These are phyloP conservation scores for Daucus carota DNA, from an alignment of 129 eudicot genomes.

Conservation along the genomic window DNA sequence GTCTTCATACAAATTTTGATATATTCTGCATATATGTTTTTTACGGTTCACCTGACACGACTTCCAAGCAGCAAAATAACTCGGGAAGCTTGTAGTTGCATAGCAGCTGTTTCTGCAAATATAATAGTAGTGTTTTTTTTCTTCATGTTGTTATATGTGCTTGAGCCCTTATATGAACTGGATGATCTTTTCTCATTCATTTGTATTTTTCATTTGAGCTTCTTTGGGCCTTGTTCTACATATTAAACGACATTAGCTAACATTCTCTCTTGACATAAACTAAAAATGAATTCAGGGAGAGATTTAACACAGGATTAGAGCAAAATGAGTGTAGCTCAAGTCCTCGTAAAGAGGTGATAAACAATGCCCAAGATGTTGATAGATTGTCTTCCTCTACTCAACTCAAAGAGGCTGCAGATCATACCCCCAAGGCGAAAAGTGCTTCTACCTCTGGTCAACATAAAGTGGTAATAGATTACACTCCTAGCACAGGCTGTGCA, in stretches of 20 bases:
- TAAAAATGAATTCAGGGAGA: slow-evolving; percentile 38
- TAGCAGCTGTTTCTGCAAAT: not conserved
- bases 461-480: not conserved
- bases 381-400: slow-evolving; percentile 11
- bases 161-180: not conserved
- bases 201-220: not conserved
- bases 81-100: not conserved
- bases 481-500: too few species aligned
- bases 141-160: not conserved
- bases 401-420: slow-evolving; percentile 10
- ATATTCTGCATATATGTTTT: not conserved
- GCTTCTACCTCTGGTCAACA: not conserved
- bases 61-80: not conserved
- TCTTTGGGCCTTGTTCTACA: not conserved
- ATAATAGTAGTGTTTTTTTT: not conserved
- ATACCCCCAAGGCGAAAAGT: not conserved
- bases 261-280: not conserved
- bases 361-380: not conserved
- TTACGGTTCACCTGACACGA: not conserved
- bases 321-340: slow-evolving; percentile 13
- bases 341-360: slow-evolving; percentile 4
- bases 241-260: not conserved
- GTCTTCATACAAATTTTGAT: not conserved
- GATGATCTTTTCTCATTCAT: not conserved
- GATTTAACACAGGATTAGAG: slow-evolving; percentile 24